phyloP scores from a whole-genome alignment of 2,329 filamentous ascomycete species.

The Colletotrichum phormii region DNA sequence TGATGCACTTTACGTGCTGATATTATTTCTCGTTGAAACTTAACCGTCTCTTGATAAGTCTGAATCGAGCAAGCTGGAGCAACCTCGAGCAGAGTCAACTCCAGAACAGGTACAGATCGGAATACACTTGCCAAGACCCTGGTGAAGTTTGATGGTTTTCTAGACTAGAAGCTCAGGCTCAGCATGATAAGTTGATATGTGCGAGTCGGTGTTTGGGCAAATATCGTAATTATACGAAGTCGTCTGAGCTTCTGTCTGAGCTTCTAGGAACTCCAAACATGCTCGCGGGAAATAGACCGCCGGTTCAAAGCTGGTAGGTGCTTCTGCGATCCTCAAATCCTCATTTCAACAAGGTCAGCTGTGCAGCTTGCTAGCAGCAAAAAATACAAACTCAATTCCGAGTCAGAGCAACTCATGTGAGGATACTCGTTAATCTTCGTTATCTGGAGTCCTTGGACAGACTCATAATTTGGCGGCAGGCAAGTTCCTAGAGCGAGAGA shows the following conservation, averaged over 20 bases:
- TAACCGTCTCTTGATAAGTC: background rate
- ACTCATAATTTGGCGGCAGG: background rate
- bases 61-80: background rate
- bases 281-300: background rate
- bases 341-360: background rate
- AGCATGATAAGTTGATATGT: slow-evolving; percentile 3
- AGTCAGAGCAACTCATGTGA: background rate
- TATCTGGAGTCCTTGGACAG: background rate
- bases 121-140: background rate
- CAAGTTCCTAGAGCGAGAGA: background rate
- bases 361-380: background rate
- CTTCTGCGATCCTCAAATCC: background rate
- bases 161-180: background rate
- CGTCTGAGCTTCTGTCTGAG: background rate
- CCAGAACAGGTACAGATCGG: background rate
- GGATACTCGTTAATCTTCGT: background rate
- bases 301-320: background rate
- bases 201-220: background rate
- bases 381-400: background rate
- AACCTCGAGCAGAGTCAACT: too few species aligned
- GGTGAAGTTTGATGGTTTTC: background rate
- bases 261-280: background rate
- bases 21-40: background rate
- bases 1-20: background rate
- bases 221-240: background rate